Base-by-base conservation (phyloP, 2,329 filamentous ascomycete genomes). In the Chaetomiaceae sp. region DNA sequence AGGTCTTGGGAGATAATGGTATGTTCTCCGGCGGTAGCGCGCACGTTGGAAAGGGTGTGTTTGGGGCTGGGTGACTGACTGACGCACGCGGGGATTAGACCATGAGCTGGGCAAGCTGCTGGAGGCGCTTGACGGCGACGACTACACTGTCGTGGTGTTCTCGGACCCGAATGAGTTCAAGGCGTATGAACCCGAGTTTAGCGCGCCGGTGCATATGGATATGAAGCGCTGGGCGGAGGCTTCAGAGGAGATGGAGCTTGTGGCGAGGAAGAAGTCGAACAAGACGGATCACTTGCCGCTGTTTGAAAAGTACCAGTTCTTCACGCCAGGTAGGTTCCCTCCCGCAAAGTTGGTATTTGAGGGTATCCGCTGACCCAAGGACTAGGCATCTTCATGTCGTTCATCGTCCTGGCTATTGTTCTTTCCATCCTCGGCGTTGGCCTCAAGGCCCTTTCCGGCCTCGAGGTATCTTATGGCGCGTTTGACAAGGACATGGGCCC, bases 401-500 rank as follows among this genome's bases (percentile, higher is more conserved):
- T 96, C 18, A 67, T 91, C 33, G 84, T 84, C 20, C 73, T 81
- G 3, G 69, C 94, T 16, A 69, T 96, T 34, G 77, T 96, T 44
- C 71, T 95, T 56, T 74, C 81, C 25, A 91, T 97, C 61, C 75
- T 96, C 5, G 85, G 86, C 60, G 85, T 91, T 52, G 94, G 87
- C 13, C 73, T 97, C 51, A 81, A 72, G 55, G 90, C 88, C 13
- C 76, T 97, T 11, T 75, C 81, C 6, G 92, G 89, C 61, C 77
- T 99, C 16, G 79, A 96, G 69, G 89, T 97, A 27, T 88, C 89
- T 1, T 97, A 97, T 69, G 90, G 88, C 58, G 90, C 94, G 1
- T 99, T 97, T 67, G 92, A 95, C 68, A 96, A 96, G 77, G 92
- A 96, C 63, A 95, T 90, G 77, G 89, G 90, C 0, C 89, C 90